phyloP scores from a whole-genome alignment of 768 basidiomycete genomes.

The Tulasnella sp. region DNA sequence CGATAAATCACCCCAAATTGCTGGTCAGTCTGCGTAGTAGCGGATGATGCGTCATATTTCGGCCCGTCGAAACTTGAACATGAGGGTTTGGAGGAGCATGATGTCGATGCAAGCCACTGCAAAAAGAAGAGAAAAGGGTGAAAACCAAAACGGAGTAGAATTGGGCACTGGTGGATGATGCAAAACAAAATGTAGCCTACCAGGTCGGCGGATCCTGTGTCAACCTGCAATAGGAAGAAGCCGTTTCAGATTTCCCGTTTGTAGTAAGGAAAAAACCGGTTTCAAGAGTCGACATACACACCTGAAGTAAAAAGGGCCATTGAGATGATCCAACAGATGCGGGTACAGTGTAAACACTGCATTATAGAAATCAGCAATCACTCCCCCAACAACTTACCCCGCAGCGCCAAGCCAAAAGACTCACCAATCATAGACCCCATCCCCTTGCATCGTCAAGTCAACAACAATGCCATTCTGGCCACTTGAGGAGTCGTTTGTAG shows the following conservation, averaged over 20 bases:
- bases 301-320: slow-evolving; percentile 37
- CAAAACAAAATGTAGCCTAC: slow-evolving; percentile 32
- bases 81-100: slow-evolving; percentile 39
- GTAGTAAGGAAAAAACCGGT: not conserved
- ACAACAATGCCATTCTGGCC: not conserved
- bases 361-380: not conserved
- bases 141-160: not conserved
- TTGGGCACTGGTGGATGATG: not conserved
- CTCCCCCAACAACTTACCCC: too few species aligned
- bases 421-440: slow-evolving; percentile 7
- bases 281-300: not conserved
- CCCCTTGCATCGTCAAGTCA: slow-evolving; percentile 9
- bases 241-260: not conserved
- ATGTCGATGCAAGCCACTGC: slow-evolving; percentile 66
- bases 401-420: too few species aligned
- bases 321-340: slow-evolving; percentile 40
- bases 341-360: slow-evolving; percentile 56
- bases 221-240: slow-evolving; percentile 45
- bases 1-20: slow-evolving; percentile 49
- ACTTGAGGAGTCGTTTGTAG: too few species aligned
- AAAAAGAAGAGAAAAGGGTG: not conserved
- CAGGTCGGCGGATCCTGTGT: slow-evolving; percentile 74
- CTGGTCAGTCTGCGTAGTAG: slow-evolving; percentile 32
- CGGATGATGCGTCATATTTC: slow-evolving; percentile 43
- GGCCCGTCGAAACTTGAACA: slow-evolving; percentile 10